phyloP scores from a whole-genome alignment of 2,329 filamentous ascomycete species.

The Pestalotiopsis sp. region DNA sequence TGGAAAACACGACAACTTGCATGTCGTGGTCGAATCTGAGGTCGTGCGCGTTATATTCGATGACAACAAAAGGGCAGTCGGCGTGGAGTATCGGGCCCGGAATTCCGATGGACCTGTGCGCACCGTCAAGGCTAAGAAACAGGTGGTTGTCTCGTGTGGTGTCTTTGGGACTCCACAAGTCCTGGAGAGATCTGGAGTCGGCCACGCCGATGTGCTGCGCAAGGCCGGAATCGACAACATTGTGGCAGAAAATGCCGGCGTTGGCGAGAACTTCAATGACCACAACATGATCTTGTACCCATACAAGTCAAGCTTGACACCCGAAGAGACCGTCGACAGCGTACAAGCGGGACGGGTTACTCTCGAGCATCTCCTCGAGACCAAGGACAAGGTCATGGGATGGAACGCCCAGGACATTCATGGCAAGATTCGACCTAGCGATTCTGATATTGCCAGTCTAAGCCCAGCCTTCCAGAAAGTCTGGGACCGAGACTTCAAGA shows the following conservation, averaged over 20 bases:
- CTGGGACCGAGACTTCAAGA: conserved; percentile 53
- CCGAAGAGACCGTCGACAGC: conserved; percentile 46
- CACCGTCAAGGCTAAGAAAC: conserved; percentile 52
- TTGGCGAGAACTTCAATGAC: conserved; percentile 56
- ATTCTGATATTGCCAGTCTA: conserved; percentile 50
- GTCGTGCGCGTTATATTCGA: conserved; percentile 55
- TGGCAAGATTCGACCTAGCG: conserved; percentile 53
- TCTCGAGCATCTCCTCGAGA: conserved; percentile 24
- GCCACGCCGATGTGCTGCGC: conserved; percentile 47
- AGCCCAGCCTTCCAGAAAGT: conserved; percentile 50
- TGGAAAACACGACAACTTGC: conserved; percentile 31
- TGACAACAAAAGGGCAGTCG: conserved; percentile 52
- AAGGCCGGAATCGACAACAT: conserved; percentile 47
- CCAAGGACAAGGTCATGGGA: conserved; percentile 42
- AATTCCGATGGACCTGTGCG: conserved; percentile 27
- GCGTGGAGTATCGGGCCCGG: conserved; percentile 46
- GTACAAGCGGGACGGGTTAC: conserved; percentile 27
- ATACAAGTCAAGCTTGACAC: conserved; percentile 49
- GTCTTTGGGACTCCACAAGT: conserved; percentile 56
- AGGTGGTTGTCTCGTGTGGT: conserved; percentile 55
- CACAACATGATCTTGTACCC: conserved; percentile 52
- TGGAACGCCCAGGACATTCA: conserved; percentile 56
- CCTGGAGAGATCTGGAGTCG: conserved; percentile 66
- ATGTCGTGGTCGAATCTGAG: conserved; percentile 32
- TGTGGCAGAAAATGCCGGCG: conserved; percentile 52